A percentile compares a stretch with the other conserved stretches of the same genome.
phyloP scores from a whole-genome alignment of 441 rosid genomes.

The Viola pubescens region DNA sequence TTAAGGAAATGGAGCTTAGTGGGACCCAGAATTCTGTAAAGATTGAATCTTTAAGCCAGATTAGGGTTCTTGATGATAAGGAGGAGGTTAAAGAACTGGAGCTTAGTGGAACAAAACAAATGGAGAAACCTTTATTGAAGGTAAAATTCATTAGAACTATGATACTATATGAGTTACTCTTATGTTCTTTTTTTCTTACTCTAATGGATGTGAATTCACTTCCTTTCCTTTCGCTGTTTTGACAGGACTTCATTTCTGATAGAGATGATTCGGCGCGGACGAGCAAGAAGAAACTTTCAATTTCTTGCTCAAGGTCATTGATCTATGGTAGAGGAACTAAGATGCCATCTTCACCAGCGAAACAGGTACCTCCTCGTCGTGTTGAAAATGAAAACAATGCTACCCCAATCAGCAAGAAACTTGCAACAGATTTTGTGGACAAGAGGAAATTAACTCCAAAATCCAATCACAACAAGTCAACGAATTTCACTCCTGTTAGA shows the following conservation, averaged over 20 bases:
- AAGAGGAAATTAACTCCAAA: constrained; percentile 41
- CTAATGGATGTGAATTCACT: constrained; percentile 2
- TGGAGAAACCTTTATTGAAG: constrained; percentile 28
- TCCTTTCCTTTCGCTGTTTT: constrained; percentile 9
- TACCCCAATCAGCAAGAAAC: constrained; percentile 25
- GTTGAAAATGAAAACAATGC: constrained; percentile 25
- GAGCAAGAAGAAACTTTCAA: constrained; percentile 28
- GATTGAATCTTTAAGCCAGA: constrained; percentile 15
- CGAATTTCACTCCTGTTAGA: constrained; percentile 39
- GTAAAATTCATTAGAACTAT: constrained; percentile 22
- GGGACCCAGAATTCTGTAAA: constrained; percentile 15
- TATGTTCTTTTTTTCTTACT: too few relatives aligned
- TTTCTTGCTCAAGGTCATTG: constrained; percentile 23
- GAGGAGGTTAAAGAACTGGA: constrained; percentile 21
- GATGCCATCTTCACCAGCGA: constrained; percentile 26
- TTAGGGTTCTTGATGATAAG: constrained; percentile 10
- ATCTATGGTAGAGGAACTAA: constrained; percentile 18
- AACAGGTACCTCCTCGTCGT: constrained; percentile 24
- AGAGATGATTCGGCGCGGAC: constrained; percentile 23
- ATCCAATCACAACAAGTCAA: constrained; percentile 33
- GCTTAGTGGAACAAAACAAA: constrained; percentile 28
- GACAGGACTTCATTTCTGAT: constrained; percentile 31
- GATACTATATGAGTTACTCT: too few relatives aligned
- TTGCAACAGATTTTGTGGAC: constrained; percentile 21
- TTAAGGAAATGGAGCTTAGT: constrained; percentile 23